Conservation (phyloP, 805 yeast species). For the Candida loeiensis region DNA sequence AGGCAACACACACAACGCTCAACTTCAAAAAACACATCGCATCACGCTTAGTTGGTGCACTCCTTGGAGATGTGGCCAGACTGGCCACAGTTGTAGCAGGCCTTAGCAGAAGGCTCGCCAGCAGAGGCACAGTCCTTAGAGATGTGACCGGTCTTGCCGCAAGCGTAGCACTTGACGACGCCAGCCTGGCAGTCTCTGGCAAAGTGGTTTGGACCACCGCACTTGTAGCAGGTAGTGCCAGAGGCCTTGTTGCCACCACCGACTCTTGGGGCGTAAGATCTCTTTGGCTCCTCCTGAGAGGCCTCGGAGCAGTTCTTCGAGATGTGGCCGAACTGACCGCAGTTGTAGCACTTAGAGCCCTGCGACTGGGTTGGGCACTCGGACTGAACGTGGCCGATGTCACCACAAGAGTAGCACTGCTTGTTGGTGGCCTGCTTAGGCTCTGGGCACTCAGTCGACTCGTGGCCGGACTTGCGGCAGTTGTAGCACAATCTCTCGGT, state of each 20-base stretch:
- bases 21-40: slow-evolving; percentile 8
- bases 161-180: slow-evolving; percentile 78
- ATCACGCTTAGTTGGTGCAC: slow-evolving; percentile 35
- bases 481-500: slow-evolving; percentile 87
- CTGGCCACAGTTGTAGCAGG: slow-evolving; percentile 72
- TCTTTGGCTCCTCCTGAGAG: slow-evolving; percentile 19
- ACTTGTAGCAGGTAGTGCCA: slow-evolving; percentile 73
- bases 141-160: slow-evolving; percentile 88
- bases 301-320: slow-evolving; percentile 62
- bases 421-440: slow-evolving; percentile 82
- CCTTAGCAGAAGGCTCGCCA: slow-evolving; percentile 45
- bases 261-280: slow-evolving; percentile 14
- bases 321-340: slow-evolving; percentile 76
- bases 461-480: slow-evolving; percentile 88
- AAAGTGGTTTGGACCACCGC: slow-evolving; percentile 91
- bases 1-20: slow-evolving; percentile 8
- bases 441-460: slow-evolving; percentile 81
- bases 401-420: slow-evolving; percentile 92
- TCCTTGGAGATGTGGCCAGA: slow-evolving; percentile 87
- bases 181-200: slow-evolving; percentile 85
- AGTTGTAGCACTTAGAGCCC: slow-evolving; percentile 77
- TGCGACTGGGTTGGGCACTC: slow-evolving; percentile 71
- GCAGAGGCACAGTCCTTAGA: slow-evolving; percentile 74
- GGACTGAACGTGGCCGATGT: slow-evolving; percentile 81
- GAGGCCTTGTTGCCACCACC: slow-evolving; percentile 21